Evolutionary conservation across 345 rosid genomes (phyloP), one percentile per base, ranked within the genome.

Genomic region (Acer saccharum): DNA sequence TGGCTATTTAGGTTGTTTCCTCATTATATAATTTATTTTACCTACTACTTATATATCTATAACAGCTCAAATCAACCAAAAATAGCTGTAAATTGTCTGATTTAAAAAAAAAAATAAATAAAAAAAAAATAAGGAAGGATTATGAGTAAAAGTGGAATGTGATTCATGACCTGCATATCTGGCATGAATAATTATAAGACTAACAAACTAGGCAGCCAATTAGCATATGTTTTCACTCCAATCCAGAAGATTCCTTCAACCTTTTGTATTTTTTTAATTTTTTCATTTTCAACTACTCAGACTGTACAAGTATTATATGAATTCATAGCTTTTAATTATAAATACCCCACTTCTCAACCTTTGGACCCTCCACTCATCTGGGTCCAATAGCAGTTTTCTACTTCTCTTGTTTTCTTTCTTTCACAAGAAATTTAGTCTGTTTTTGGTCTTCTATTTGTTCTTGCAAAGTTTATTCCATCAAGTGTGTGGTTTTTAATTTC

Each of bases 151-250:
- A 50, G 3, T 50, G 55, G 55, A 50, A 50, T 69, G 58, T 46
- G 58, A 46, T 23, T 69, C 8, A 69, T 46, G 21, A 50, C 61
- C 25, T 25, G 41, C 43, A 12, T 12, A 27, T 20, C 54, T 48
- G 60, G 73, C 20, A 7, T 10, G 16, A 46, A 23, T 23, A 23
- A 67, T 23, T 13, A 6, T 6, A 25, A 14, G 13, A 48, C 0
- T 23, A 17, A 65, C 17, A 17, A 63, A 23, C 35, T 32, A 3
- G 4, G 76, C 76, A 72, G n/a, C 58, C 58, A 39, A 58, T 58
- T 20, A 39, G 41, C 10, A 73, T 20, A 72, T 29, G 67, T 39
- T 58, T 73, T 73, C 55, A 39, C 76, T 60, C 60, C 41, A 62
- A 23, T 73, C 57, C 25, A 50, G 54, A 60, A 58, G 11, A 43